These are phyloP conservation scores for Stenogyne calaminthoides DNA, from an alignment of 305 asterid genomes.

Conservation along the genomic window DNA sequence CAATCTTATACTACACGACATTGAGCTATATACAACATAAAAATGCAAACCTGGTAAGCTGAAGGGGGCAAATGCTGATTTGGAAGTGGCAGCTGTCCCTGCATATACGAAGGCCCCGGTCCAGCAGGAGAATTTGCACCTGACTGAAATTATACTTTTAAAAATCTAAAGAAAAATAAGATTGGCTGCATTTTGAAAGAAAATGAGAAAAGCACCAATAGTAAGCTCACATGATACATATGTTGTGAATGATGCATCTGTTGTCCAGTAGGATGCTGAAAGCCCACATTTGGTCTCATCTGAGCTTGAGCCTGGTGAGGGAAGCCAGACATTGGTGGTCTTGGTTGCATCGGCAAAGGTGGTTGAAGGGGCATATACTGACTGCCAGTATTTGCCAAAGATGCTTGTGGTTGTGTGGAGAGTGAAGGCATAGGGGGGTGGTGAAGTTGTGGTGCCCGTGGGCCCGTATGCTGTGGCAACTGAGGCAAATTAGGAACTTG, in stretches of 20 bases:
- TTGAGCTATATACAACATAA: conserved; percentile 26
- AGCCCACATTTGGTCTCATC: conserved; percentile 68
- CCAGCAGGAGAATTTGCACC: conserved; percentile 65
- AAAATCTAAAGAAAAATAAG: conserved; percentile 1
- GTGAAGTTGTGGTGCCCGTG: conserved; percentile 62
- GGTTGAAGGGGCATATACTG: conserved; percentile 74
- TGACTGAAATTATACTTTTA: conserved; percentile 47
- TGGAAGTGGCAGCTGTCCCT: conserved; percentile 69
- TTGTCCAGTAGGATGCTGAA: conserved; percentile 68
- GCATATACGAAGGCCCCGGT: conserved; percentile 72
- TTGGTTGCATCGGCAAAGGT: conserved; percentile 67
- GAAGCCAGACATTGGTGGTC: conserved; percentile 62
- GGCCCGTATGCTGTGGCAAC: conserved; percentile 67
- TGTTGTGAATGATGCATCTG: conserved; percentile 84
- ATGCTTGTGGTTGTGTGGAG: conserved; percentile 71
- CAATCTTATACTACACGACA: conserved; percentile 20
- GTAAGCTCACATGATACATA: conserved; percentile 71
- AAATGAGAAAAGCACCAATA: background rate
- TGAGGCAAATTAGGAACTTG: conserved; percentile 60
- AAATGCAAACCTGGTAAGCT: conserved; percentile 66
- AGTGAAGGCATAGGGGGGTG: conserved; percentile 58
- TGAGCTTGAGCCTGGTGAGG: conserved; percentile 78
- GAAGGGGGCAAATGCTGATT: conserved; percentile 64
- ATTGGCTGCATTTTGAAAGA: conserved; percentile 4
- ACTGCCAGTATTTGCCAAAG: conserved; percentile 59